A percentile compares a stretch with the other conserved stretches of the same genome.
Conservation (phyloP, 2,329 filamentous ascomycete genomes). For the Pseudogymnoascus sp. region DNA sequence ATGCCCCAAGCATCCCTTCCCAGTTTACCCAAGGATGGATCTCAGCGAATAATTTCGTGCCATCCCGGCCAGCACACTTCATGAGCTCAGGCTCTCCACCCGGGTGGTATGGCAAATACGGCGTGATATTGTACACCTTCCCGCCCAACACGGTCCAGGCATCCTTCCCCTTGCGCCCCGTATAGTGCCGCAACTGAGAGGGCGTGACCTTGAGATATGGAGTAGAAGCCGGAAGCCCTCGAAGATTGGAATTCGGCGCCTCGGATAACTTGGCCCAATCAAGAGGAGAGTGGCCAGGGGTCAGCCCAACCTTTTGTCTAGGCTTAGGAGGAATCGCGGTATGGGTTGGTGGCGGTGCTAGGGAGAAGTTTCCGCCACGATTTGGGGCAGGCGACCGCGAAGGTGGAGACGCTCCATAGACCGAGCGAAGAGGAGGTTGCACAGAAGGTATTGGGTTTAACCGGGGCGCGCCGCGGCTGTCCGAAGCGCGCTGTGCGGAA, state of each 20-base stretch:
- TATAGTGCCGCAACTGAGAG: slow-evolving; percentile 67
- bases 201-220: slow-evolving; percentile 71
- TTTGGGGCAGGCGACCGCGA: slow-evolving; percentile 35
- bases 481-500: slow-evolving; percentile 44
- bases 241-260: slow-evolving; percentile 56
- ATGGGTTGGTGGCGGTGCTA: slow-evolving; percentile 51
- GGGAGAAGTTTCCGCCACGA: slow-evolving; percentile 33
- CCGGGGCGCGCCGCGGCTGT: slow-evolving; percentile 17
- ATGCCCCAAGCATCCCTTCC: slow-evolving; percentile 60
- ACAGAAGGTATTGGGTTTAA: slow-evolving; percentile 16
- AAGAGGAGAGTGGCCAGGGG: slow-evolving; percentile 87
- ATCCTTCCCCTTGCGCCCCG: slow-evolving; percentile 74
- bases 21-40: slow-evolving; percentile 68
- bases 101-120: slow-evolving; percentile 85
- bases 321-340: slow-evolving; percentile 46
- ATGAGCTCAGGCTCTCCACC: slow-evolving; percentile 72
- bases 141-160: slow-evolving; percentile 88
- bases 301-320: slow-evolving; percentile 66
- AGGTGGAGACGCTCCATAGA: slow-evolving; percentile 17
- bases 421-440: slow-evolving; percentile 15
- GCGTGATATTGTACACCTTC: slow-evolving; percentile 88
- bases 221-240: slow-evolving; percentile 47
- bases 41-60: slow-evolving; percentile 57
- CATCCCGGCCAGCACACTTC: slow-evolving; percentile 54
- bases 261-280: slow-evolving; percentile 83